These are phyloP conservation scores for Raphanus raphanistrum DNA, from an alignment of 345 rosid species.

Conservation along the genomic window DNA sequence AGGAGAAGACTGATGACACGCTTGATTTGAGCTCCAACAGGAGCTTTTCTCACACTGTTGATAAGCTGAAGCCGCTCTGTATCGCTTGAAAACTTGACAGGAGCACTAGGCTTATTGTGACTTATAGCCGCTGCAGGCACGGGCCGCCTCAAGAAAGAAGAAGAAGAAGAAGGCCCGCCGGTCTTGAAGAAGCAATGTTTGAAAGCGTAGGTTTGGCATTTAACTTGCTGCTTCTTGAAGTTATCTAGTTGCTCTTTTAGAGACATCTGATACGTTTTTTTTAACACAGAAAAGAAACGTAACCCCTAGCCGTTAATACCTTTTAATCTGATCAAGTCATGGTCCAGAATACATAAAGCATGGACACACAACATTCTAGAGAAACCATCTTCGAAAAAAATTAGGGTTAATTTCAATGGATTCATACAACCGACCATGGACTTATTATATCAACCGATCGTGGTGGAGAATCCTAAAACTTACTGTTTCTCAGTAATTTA, in stretches of 20 bases:
- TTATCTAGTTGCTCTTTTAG: conserved; percentile 59
- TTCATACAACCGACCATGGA: too few relatives aligned
- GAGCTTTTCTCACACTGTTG: conserved; percentile 61
- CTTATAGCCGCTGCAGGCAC: conserved; percentile 40
- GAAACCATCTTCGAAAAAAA: background rate
- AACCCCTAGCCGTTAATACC: background rate
- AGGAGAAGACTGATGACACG: conserved; percentile 72
- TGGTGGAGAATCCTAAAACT: background rate
- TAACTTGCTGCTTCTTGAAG: conserved; percentile 80
- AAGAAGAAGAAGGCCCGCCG: conserved; percentile 2
- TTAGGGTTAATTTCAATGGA: too few relatives aligned
- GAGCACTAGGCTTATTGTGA: conserved; percentile 43
- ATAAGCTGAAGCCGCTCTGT: conserved; percentile 70
- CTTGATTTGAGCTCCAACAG: conserved; percentile 89
- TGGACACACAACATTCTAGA: background rate
- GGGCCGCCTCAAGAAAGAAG: conserved; percentile 22
- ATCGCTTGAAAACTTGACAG: conserved; percentile 70
- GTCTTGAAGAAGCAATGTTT: conserved; percentile 55
- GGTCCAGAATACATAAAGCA: background rate
- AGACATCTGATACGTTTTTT: conserved; percentile 47
- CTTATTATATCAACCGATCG: too few relatives aligned
- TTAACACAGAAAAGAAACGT: background rate
- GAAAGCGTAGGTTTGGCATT: conserved; percentile 62
- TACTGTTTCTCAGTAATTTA: background rate
- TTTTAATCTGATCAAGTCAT: background rate